These are phyloP conservation scores for Gentiana macrophylla DNA, from an alignment of 257 asterid genomes.

Conservation along the genomic window DNA sequence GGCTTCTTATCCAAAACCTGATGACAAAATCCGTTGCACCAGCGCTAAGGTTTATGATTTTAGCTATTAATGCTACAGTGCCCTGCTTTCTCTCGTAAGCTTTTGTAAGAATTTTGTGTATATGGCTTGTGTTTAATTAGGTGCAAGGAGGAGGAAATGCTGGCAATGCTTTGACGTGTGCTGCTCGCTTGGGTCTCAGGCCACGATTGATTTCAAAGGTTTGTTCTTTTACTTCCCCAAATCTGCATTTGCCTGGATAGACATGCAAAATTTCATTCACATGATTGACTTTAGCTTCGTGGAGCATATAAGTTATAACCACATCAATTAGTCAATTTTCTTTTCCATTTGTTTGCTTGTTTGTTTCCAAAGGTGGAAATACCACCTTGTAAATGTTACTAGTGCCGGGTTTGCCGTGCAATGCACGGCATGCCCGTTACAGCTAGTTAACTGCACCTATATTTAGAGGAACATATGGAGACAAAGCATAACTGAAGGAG, in stretches of 20 bases:
- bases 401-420: too few relatives aligned
- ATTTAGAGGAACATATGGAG: too few relatives aligned
- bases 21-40: conserved; percentile 83
- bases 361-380: background rate
- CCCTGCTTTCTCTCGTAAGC: background rate
- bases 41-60: conserved; percentile 43
- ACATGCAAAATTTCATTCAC: background rate
- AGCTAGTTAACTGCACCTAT: too few relatives aligned
- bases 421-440: too few relatives aligned
- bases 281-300: background rate
- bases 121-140: conserved; percentile 20
- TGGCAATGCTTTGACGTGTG: conserved; percentile 87
- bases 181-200: conserved; percentile 75
- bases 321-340: too few relatives aligned
- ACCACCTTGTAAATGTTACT: background rate
- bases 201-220: conserved; percentile 90
- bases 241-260: background rate
- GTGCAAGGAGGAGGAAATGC: conserved; percentile 93
- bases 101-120: too few relatives aligned
- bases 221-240: background rate
- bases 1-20: conserved; percentile 87
- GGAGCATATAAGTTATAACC: too few relatives aligned
- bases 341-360: background rate
- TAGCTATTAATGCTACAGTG: background rate
- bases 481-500: too few relatives aligned